Percentiles rank a stretch among this genome's conserved stretches.
phyloP scores from a whole-genome alignment of 2,329 filamentous ascomycete genomes.

The Trichoderma harzianum region DNA sequence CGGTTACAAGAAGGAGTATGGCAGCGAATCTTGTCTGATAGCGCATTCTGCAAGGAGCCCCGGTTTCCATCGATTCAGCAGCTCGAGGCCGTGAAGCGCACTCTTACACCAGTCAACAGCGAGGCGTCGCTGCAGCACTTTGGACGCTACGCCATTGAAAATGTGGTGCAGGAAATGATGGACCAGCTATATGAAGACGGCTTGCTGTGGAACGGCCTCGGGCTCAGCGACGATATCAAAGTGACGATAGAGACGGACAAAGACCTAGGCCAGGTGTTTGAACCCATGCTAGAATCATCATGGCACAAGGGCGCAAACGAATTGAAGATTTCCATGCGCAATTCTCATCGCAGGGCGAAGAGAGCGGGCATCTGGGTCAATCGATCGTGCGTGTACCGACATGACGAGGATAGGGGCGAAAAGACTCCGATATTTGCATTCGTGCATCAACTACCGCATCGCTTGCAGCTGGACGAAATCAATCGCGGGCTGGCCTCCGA shows the following conservation, averaged over 20 bases:
- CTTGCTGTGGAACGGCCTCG: conserved; percentile 29
- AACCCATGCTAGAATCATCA: conserved; percentile 6
- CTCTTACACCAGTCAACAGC: conserved; percentile 33
- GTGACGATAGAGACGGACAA: conserved; percentile 1
- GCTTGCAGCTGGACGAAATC: conserved; percentile 34
- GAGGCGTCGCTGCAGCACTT: conserved; percentile 35
- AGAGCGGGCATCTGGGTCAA: conserved; percentile 30
- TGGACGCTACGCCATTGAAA: conserved; percentile 36
- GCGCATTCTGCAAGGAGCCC: conserved; percentile 27
- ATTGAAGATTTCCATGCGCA: conserved; percentile 1
- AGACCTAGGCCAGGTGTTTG: conserved; percentile 10
- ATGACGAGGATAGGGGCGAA: neutral
- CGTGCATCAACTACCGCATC: conserved; percentile 39
- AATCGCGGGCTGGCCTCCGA: conserved; percentile 32
- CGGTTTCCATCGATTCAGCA: conserved; percentile 33
- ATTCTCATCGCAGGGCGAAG: conserved; percentile 2
- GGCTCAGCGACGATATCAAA: conserved; percentile 31
- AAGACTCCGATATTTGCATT: conserved; percentile 30
- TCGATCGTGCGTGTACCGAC: conserved; percentile 30
- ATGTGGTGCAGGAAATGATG: conserved; percentile 34
- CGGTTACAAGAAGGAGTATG: neutral
- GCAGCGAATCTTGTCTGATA: neutral
- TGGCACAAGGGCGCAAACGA: conserved; percentile 4
- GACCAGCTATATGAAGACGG: conserved; percentile 27
- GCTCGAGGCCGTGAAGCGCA: conserved; percentile 32